A percentile compares a stretch with the other conserved stretches of the same genome.
Conservation (phyloP, 2,329 filamentous ascomycete species). For the Leptographium procerum region DNA sequence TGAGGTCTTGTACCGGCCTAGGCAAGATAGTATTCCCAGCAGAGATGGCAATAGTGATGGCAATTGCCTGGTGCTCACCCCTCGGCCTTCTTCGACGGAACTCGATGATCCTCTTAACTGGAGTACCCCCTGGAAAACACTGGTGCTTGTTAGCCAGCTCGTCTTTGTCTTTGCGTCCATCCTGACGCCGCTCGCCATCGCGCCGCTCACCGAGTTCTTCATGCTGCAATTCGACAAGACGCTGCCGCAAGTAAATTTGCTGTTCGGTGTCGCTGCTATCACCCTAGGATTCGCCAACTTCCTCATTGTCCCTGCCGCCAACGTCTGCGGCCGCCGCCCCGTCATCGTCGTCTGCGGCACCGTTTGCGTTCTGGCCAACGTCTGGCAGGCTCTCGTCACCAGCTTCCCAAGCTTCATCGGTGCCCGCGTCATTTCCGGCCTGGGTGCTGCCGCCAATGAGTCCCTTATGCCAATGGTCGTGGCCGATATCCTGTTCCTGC, state of each 20-base stretch:
- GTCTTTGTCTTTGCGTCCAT: constrained; percentile 24
- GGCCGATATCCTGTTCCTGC: constrained; percentile 43
- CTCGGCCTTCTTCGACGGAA: neutral
- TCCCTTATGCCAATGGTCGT: constrained; percentile 51
- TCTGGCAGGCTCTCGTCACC: constrained; percentile 42
- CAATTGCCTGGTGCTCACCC: neutral
- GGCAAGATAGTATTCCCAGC: neutral
- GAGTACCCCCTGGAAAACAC: constrained; percentile 20
- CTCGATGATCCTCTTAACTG: constrained; percentile 16
- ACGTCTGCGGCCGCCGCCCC: constrained; percentile 22
- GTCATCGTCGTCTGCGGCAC: constrained; percentile 19
- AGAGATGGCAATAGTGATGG: neutral
- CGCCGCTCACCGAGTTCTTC: constrained; percentile 23
- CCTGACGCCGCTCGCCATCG: constrained; percentile 23
- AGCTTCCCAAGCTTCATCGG: constrained; percentile 53
- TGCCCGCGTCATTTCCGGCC: constrained; percentile 47
- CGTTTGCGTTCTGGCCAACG: constrained; percentile 28
- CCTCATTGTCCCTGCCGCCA: constrained; percentile 20
- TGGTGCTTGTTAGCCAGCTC: constrained; percentile 21
- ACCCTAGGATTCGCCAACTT: constrained; percentile 24
- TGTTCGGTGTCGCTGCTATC: constrained; percentile 22
- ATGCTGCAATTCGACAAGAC: constrained; percentile 21
- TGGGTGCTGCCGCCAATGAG: constrained; percentile 50
- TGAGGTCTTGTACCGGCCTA: neutral
- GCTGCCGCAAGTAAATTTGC: constrained; percentile 21